Conservation (phyloP, 2,329 filamentous ascomycete species). For the Colletotrichum scovillei region DNA sequence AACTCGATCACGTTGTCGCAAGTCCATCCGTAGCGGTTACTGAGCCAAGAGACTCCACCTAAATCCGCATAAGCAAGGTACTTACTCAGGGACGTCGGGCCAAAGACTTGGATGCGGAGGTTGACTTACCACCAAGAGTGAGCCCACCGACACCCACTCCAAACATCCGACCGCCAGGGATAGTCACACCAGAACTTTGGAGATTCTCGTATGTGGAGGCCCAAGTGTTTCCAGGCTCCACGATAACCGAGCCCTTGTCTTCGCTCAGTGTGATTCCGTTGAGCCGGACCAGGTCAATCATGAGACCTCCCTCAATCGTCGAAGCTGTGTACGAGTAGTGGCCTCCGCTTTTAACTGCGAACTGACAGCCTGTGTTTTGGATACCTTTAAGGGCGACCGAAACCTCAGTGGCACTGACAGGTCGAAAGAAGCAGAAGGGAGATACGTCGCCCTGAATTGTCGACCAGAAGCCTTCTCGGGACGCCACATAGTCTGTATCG, state of each 20-base stretch:
- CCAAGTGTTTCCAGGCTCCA: constrained; percentile 55
- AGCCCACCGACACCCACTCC: constrained; percentile 54
- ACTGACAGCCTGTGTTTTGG: constrained; percentile 35
- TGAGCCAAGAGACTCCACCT: constrained; percentile 57
- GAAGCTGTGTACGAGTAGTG: constrained; percentile 55
- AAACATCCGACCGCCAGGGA: constrained; percentile 52
- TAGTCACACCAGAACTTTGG: constrained; percentile 44
- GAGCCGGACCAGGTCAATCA: constrained; percentile 50
- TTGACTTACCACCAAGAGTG: constrained; percentile 45
- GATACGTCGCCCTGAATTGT: not conserved
- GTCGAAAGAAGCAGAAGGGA: not conserved
- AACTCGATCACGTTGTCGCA: constrained; percentile 53
- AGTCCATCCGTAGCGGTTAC: constrained; percentile 51
- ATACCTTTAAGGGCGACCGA: constrained; percentile 4
- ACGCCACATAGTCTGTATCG: not conserved
- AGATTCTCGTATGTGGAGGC: constrained; percentile 50
- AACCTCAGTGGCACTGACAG: constrained; percentile 30
- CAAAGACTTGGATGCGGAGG: no score
- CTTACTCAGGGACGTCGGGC: no score
- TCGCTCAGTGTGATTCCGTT: constrained; percentile 45
- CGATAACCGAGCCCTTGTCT: constrained; percentile 43
- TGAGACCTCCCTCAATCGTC: constrained; percentile 47
- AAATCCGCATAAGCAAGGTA: constrained; percentile 4
- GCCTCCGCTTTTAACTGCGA: constrained; percentile 58
- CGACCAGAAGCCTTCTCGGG: constrained; percentile 4